A percentile compares a stretch with the other conserved stretches of the same genome.
Conservation (phyloP, 306 rosid species). For the Vigna reflexopilosa region DNA sequence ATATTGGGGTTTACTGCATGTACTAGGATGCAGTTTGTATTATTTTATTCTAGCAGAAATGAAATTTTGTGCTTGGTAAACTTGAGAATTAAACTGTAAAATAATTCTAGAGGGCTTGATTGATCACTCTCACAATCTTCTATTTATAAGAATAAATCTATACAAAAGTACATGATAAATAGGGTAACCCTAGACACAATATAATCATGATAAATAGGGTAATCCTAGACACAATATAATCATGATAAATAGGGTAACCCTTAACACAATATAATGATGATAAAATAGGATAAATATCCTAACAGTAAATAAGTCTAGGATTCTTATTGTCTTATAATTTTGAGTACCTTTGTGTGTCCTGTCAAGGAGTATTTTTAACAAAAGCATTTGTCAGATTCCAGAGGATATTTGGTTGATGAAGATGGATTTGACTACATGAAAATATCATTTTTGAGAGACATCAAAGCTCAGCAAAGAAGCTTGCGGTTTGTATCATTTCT, state of each 20-base stretch:
- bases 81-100: no score
- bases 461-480: constrained; percentile 93
- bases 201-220: no score
- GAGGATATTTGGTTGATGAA: constrained; percentile 94
- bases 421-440: constrained; percentile 97
- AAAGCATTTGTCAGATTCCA: constrained; percentile 74
- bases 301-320: background rate
- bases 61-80: background rate
- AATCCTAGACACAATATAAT: no score
- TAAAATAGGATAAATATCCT: no score
- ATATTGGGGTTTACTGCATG: constrained; percentile 41
- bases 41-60: constrained; percentile 26
- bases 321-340: constrained; percentile 3
- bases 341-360: background rate
- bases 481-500: constrained; percentile 65
- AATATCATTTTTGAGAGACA: constrained; percentile 86
- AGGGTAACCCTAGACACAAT: no score
- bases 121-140: no score
- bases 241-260: no score
- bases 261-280: no score
- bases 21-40: constrained; percentile 22
- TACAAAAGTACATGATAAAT: no score
- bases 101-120: no score
- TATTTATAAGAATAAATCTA: no score
- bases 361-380: constrained; percentile 34